Base-by-base conservation (phyloP, 345 rosid genomes). In the Eucalyptus sp. region DNA sequence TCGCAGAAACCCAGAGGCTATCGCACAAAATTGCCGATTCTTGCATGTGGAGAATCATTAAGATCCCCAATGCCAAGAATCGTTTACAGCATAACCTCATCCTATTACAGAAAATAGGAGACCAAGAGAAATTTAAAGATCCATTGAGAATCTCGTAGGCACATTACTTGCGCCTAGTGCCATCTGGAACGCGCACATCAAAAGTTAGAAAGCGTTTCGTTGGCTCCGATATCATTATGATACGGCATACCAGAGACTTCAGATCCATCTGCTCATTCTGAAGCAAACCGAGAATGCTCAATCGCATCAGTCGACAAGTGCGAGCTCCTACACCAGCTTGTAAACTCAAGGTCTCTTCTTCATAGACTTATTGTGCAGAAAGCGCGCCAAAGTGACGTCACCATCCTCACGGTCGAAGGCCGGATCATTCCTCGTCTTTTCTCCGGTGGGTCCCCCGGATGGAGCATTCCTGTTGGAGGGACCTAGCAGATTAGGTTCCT, bases 341-440 rank as follows among this genome's bases (percentile, higher is more conserved):
- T 58, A 50, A 50, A 18, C 88, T 48, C 80, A 71, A 48, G 33
- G 56, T 80, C 13, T 92, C 87, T 68, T 91, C 87, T 89, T 92
- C 88, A 81, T 87, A 6, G 58, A 87, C 80, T 89, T 90, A 85
- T 50, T 58, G 64, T 11, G 76, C 58, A 92, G 56, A 48, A 89
- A 81, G 88, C 76, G 44, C 10, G 90, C 90, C 66, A 90, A 92
- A 24, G 86, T 86, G 68, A 60, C 46, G 54, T 89, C 84, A 86
- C 49, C 89, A 87, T 80, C 87, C 87, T 86, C 87, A 41, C 48
- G 5, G 84, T 76, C 5, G 1, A 76, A 41, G 48, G 48, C 48
- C 84, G 6, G 48, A 37, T 76, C 84, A 76, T 46, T 49, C 62
- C 37, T 86, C 44, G 15, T 17, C 44, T 37, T 31, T 50, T 76